phyloP scores from a whole-genome alignment of 2,329 filamentous ascomycete genomes.

The Fusarium sp. region DNA sequence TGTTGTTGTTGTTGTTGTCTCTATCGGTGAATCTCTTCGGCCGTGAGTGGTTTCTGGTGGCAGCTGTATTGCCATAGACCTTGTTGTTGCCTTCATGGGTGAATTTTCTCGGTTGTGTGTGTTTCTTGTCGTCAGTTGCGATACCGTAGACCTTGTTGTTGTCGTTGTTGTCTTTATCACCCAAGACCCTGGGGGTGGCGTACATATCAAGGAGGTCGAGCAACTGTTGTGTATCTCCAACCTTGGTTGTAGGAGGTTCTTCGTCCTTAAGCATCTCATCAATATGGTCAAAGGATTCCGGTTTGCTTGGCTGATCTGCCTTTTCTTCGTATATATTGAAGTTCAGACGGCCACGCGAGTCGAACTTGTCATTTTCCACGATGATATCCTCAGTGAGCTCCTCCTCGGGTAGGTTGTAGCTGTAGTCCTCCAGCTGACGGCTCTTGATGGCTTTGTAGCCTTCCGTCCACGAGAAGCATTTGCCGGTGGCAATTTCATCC shows the following conservation, averaged over 20 bases:
- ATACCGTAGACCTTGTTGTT: neutral
- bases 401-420: constrained; percentile 47
- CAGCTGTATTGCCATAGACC: neutral
- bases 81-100: neutral
- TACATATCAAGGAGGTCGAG: constrained; percentile 16
- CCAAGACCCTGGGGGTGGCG: neutral
- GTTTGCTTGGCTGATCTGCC: neutral
- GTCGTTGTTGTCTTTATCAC: neutral
- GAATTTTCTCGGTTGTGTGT: neutral
- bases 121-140: neutral
- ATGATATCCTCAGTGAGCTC: constrained; percentile 45
- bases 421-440: constrained; percentile 47
- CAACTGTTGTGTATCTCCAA: neutral
- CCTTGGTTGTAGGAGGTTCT: neutral
- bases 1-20: neutral
- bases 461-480: constrained; percentile 54
- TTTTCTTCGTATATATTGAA: constrained; percentile 12
- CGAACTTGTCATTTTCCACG: constrained; percentile 35
- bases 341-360: constrained; percentile 25
- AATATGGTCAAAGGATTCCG: constrained; percentile 13
- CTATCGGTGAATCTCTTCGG: neutral
- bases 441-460: constrained; percentile 50
- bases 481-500: constrained; percentile 49
- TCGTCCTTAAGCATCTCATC: constrained; percentile 7
- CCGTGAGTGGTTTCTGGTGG: neutral